Conservation (phyloP, 805 yeast genomes). For the Komagataella phaffii region DNA sequence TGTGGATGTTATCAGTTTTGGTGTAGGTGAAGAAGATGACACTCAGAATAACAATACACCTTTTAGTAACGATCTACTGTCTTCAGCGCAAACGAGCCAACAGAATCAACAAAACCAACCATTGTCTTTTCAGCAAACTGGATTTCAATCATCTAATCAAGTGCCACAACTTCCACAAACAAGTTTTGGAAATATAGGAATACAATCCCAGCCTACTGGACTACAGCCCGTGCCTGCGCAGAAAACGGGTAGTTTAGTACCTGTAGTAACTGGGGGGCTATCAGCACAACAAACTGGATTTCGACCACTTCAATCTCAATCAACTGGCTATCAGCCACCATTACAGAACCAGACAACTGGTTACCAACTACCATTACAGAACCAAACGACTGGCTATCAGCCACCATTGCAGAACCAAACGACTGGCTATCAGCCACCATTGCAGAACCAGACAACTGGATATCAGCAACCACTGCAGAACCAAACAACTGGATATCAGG, state of each 20-base stretch:
- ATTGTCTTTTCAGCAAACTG: conserved; percentile 40
- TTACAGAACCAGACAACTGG: conserved; percentile 10
- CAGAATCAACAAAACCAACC: conserved; percentile 3
- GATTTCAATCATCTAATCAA: conserved; percentile 14
- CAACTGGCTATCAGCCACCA: conserved; percentile 5
- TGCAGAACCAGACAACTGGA: conserved; percentile 27
- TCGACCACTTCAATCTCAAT: conserved; percentile 11
- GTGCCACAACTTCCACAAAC: not conserved
- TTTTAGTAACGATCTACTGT: conserved; percentile 17
- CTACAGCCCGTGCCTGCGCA: conserved; percentile 42
- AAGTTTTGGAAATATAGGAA: not conserved
- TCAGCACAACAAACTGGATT: conserved; percentile 18
- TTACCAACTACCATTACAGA: conserved; percentile 6
- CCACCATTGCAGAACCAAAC: conserved; percentile 28
- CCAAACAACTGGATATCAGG: conserved; percentile 14
- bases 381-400: conserved; percentile 9
- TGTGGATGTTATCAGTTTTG: conserved; percentile 78
- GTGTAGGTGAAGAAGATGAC: conserved; percentile 43
- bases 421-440: conserved; percentile 32
- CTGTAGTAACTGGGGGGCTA: conserved; percentile 10
- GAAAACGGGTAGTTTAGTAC: conserved; percentile 54
- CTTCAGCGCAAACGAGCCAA: conserved; percentile 9
- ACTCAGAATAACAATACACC: conserved; percentile 10
- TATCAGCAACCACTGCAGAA: conserved; percentile 12
- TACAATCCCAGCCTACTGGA: conserved; percentile 28